These are phyloP conservation scores for Croton laevigatus DNA, from an alignment of 441 rosid species.

Conservation along the genomic window DNA sequence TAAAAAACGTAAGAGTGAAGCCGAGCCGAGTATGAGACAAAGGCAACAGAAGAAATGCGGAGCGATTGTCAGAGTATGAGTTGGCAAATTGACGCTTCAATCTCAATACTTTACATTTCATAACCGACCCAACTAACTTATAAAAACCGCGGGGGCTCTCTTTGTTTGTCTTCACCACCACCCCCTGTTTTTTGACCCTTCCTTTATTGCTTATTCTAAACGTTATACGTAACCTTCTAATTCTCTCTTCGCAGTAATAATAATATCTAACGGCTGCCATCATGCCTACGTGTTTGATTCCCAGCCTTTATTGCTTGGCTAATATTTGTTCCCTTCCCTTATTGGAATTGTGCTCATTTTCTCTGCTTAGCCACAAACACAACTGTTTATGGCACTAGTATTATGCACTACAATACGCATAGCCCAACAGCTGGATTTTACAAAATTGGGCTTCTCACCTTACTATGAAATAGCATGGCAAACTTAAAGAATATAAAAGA, in stretches of 20 bases:
- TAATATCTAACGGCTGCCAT: conserved; percentile 20
- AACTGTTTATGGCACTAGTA: no score
- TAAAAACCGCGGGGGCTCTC: neutral
- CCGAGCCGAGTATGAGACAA: neutral
- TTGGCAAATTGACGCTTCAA: conserved; percentile 1
- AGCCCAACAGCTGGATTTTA: no score
- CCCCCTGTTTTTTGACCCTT: conserved; percentile 8
- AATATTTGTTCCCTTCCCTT: neutral
- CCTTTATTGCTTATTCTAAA: neutral
- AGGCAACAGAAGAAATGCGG: neutral
- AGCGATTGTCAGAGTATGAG: conserved; percentile 1
- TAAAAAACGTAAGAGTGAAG: no score
- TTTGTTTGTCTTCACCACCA: neutral
- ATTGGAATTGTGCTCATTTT: neutral
- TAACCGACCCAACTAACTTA: neutral
- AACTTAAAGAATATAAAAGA: no score
- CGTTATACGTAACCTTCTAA: neutral
- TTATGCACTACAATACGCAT: no score
- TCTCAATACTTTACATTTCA: neutral
- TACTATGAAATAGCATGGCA: no score
- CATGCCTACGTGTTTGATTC: conserved; percentile 19
- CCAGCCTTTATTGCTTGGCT: conserved; percentile 8
- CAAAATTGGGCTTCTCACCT: no score
- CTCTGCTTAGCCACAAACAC: neutral
- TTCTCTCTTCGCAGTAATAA: neutral